Percentiles rank a stretch among this genome's conserved stretches.
These are phyloP conservation scores for Amesomyces nigricolor DNA, from an alignment of 2,329 filamentous ascomycete genomes.

Conservation along the genomic window DNA sequence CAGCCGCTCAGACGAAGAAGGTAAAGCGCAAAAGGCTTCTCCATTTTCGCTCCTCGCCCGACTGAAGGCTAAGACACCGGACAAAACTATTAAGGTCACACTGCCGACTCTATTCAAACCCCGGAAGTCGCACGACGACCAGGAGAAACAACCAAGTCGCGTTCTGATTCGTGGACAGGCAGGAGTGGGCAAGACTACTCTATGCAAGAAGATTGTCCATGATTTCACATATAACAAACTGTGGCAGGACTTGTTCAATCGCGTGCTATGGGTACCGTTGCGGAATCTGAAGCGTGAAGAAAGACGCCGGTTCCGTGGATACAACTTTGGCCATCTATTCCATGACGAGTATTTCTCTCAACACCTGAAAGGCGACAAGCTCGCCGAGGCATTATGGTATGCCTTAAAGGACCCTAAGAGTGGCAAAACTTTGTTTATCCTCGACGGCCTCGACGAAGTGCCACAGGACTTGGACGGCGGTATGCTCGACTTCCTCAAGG, in stretches of 20 bases:
- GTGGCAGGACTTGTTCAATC: slow-evolving; percentile 31
- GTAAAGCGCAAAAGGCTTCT: slow-evolving; percentile 11
- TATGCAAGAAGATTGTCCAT: slow-evolving; percentile 39
- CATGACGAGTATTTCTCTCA: slow-evolving; percentile 29
- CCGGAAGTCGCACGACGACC: slow-evolving; percentile 18
- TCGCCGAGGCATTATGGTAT: slow-evolving; percentile 21
- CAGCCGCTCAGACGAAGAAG: neutral
- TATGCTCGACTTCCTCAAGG: slow-evolving; percentile 25
- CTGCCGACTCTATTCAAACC: slow-evolving; percentile 29
- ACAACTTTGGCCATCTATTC: slow-evolving; percentile 27
- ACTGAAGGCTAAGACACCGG: slow-evolving; percentile 27
- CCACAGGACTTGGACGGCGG: slow-evolving; percentile 20
- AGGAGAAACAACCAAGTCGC: slow-evolving; percentile 19
- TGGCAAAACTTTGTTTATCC: slow-evolving; percentile 33
- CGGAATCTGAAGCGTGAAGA: slow-evolving; percentile 30
- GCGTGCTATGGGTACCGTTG: slow-evolving; percentile 38
- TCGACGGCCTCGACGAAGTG: slow-evolving; percentile 42
- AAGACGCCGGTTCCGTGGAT: slow-evolving; percentile 6
- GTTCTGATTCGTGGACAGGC: slow-evolving; percentile 35
- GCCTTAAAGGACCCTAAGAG: neutral
- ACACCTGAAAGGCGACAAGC: slow-evolving; percentile 3
- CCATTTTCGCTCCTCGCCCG: slow-evolving; percentile 29
- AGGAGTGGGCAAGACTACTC: slow-evolving; percentile 37
- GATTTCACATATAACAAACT: slow-evolving; percentile 28
- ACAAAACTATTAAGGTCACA: slow-evolving; percentile 23